A percentile compares a stretch with the other conserved stretches of the same genome.
Conservation (phyloP, 2,329 filamentous ascomycete genomes). For the Ascomycota sp. region DNA sequence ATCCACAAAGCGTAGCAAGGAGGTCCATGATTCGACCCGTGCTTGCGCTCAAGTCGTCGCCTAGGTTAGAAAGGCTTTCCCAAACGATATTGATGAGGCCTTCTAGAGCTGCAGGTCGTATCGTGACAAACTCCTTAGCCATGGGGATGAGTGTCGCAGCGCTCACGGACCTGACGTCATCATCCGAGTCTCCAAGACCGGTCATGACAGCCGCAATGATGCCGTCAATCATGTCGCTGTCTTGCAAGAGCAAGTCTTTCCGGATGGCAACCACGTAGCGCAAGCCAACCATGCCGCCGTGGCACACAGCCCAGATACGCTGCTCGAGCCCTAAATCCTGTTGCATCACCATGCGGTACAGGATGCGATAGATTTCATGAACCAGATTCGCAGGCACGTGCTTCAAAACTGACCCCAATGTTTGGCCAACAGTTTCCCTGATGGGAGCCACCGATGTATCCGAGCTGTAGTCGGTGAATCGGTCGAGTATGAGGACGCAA, state of each 20-base stretch:
- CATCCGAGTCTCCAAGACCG: slow-evolving; percentile 71
- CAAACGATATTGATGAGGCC: slow-evolving; percentile 83
- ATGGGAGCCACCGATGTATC: slow-evolving; percentile 95
- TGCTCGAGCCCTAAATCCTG: slow-evolving; percentile 51
- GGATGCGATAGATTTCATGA: slow-evolving; percentile 58
- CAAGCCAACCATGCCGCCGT: slow-evolving; percentile 92
- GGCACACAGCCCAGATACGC: slow-evolving; percentile 80
- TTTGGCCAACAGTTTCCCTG: slow-evolving; percentile 83
- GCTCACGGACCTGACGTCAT: slow-evolving; percentile 90
- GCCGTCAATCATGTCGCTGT: slow-evolving; percentile 72
- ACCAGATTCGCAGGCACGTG: slow-evolving; percentile 64
- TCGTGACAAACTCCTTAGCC: slow-evolving; percentile 75
- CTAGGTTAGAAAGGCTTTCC: slow-evolving; percentile 90
- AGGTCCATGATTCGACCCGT: slow-evolving; percentile 98
- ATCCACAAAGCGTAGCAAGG: slow-evolving; percentile 82
- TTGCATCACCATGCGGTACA: slow-evolving; percentile 84
- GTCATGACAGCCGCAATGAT: slow-evolving; percentile 87
- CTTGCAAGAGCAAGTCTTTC: slow-evolving; percentile 70
- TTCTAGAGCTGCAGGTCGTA: slow-evolving; percentile 57
- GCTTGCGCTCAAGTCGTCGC: slow-evolving; percentile 88
- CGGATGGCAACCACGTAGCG: slow-evolving; percentile 87
- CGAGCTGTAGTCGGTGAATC: slow-evolving; percentile 92
- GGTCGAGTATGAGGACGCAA: slow-evolving; percentile 89
- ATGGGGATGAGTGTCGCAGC: slow-evolving; percentile 94
- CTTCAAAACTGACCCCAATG: slow-evolving; percentile 67